Conservation (phyloP, 2,329 filamentous ascomycete species). For the Sclerotinia minor region DNA sequence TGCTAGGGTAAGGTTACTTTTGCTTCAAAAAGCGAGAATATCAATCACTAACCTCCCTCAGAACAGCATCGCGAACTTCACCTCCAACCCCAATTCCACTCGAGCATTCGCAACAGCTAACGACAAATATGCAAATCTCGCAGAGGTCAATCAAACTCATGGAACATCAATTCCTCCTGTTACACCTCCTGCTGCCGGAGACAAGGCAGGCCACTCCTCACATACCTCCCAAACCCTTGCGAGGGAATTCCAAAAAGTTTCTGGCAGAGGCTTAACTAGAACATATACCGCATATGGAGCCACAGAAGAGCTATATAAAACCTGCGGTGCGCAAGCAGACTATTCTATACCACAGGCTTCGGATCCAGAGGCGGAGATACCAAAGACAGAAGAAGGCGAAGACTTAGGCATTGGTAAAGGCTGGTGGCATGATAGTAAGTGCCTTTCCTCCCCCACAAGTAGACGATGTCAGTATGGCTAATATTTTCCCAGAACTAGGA, state of each 20-base stretch:
- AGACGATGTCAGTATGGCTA: constrained; percentile 12
- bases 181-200: constrained; percentile 26
- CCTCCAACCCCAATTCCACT: background rate
- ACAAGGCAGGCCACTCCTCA: constrained; percentile 16
- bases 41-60: constrained; percentile 25
- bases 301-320: constrained; percentile 65
- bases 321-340: constrained; percentile 36
- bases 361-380: constrained; percentile 60
- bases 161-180: constrained; percentile 32
- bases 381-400: constrained; percentile 74
- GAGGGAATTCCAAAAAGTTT: constrained; percentile 25
- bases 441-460: background rate
- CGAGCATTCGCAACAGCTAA: constrained; percentile 34
- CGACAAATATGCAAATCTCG: constrained; percentile 35
- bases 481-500: constrained; percentile 61
- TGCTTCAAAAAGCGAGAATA: background rate
- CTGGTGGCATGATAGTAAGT: constrained; percentile 80
- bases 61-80: constrained; percentile 16
- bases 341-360: constrained; percentile 35
- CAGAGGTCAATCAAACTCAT: constrained; percentile 29
- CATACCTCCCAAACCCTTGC: constrained; percentile 24
- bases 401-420: constrained; percentile 74
- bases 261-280: constrained; percentile 47
- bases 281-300: constrained; percentile 78
- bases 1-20: constrained; percentile 27